Percentiles rank a stretch among this genome's conserved stretches.
Conservation (phyloP, 108 stramenopile species). For the Cyclotella baltica region DNA sequence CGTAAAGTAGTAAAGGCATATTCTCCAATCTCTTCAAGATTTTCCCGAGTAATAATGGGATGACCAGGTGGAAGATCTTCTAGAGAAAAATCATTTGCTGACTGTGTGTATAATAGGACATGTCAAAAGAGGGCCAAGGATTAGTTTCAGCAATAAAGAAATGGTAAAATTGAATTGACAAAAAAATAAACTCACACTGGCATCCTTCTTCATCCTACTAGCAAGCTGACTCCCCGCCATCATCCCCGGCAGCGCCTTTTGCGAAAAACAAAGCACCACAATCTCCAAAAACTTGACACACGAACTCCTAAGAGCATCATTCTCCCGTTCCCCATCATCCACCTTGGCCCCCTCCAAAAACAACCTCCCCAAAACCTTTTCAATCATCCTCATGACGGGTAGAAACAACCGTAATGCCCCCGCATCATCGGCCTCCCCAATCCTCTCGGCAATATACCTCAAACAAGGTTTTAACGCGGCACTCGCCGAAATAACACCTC, state of each 20-base stretch:
- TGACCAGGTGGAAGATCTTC: slow-evolving; percentile 91
- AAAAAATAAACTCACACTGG: slow-evolving; percentile 38
- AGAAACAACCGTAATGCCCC: slow-evolving; percentile 78
- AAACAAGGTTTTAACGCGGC: slow-evolving; percentile 78
- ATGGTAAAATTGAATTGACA: neutral
- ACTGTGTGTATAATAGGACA: neutral
- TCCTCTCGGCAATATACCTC: slow-evolving; percentile 76
- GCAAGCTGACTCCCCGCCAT: slow-evolving; percentile 41
- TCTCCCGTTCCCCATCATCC: slow-evolving; percentile 15
- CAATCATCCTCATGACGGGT: slow-evolving; percentile 90
- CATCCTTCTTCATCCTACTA: slow-evolving; percentile 52
- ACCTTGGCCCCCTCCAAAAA: slow-evolving; percentile 36
- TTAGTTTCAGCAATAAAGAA: neutral
- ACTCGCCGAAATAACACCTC: slow-evolving; percentile 79
- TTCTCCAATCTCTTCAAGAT: slow-evolving; percentile 85
- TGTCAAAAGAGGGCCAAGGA: neutral
- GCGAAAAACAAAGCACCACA: slow-evolving; percentile 84
- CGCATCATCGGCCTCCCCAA: slow-evolving; percentile 82
- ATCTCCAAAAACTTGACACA: slow-evolving; percentile 93
- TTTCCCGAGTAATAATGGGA: slow-evolving; percentile 87
- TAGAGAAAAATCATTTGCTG: slow-evolving; percentile 82
- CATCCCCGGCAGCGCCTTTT: slow-evolving; percentile 62
- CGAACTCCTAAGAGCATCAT: slow-evolving; percentile 76
- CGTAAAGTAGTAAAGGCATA: slow-evolving; percentile 87
- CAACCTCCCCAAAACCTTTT: slow-evolving; percentile 64